These are phyloP conservation scores for Reutealis trisperma DNA, from an alignment of 345 rosid species.

Conservation along the genomic window DNA sequence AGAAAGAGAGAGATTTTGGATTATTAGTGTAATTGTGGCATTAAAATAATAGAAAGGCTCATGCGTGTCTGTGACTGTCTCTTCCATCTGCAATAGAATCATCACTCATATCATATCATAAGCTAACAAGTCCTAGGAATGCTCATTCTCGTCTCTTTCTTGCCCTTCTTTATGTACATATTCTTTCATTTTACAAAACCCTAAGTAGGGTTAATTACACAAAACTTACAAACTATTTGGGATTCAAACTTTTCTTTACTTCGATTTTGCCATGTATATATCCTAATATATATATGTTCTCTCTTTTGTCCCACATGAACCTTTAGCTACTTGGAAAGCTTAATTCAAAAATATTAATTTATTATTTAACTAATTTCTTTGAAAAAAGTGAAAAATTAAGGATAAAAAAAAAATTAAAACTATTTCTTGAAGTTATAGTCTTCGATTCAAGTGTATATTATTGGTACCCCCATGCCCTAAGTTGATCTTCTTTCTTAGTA, in stretches of 20 bases:
- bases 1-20: conserved; percentile 14
- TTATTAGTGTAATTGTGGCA: not conserved
- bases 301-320: not conserved
- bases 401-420: too few species aligned
- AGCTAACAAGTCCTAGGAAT: conserved; percentile 37
- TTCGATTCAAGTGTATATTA: not conserved
- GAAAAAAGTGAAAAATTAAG: too few species aligned
- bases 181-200: conserved; percentile 21
- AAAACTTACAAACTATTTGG: conserved; percentile 22
- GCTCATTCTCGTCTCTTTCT: conserved; percentile 28
- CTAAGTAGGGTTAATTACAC: conserved; percentile 8
- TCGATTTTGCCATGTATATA: conserved; percentile 17
- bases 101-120: conserved; percentile 12
- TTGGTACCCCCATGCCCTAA: conserved; percentile 3
- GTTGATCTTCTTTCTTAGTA: conserved; percentile 1
- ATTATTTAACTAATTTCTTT: too few species aligned
- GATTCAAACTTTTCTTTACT: conserved; percentile 34
- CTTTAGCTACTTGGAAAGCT: not conserved
- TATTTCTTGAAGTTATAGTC: not conserved
- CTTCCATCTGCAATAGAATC: conserved; percentile 17
- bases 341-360: too few species aligned
- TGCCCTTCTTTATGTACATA: not conserved
- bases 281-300: too few species aligned
- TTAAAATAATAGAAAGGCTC: conserved; percentile 24
- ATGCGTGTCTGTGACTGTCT: conserved; percentile 33